Evolutionary conservation across 1,284 basidiomycete genomes (phyloP).

Genomic region (Ganoderma lingzhi): DNA sequence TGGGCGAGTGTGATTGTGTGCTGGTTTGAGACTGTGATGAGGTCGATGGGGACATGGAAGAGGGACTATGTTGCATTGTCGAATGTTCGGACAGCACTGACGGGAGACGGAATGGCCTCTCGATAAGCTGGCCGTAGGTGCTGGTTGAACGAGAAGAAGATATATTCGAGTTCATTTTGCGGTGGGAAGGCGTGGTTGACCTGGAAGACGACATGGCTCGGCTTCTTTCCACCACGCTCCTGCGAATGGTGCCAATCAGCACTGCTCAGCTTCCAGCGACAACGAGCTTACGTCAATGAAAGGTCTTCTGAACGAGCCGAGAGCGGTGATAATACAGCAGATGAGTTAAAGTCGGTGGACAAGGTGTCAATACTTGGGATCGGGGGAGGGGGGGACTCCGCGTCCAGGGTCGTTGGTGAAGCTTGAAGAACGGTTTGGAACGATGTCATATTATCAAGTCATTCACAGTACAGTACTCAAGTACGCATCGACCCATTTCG

Average conservation of each 20-base stretch:
- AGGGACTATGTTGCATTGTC: not conserved
- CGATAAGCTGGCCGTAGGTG: slow-evolving; percentile 31
- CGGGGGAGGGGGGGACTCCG: not conserved
- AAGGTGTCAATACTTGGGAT: not conserved
- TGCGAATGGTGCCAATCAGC: not conserved
- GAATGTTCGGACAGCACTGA: slow-evolving; percentile 12
- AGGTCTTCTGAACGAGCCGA: not conserved
- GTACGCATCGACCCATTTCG: not conserved
- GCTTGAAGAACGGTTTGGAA: no score
- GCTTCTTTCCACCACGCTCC: not conserved
- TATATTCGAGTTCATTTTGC: slow-evolving; percentile 8
- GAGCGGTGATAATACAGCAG: not conserved
- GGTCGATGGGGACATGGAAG: slow-evolving; percentile 39
- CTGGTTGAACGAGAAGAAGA: slow-evolving; percentile 23
- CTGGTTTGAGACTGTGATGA: not conserved
- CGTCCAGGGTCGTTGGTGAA: not conserved
- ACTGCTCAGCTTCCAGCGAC: not conserved
- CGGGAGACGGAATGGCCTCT: slow-evolving; percentile 9
- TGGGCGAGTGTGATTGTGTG: not conserved
- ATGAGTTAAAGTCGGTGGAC: not conserved
- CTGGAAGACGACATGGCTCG: slow-evolving; percentile 1
- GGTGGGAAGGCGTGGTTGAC: slow-evolving; percentile 13
- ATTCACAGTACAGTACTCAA: no score
- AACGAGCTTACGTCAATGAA: not conserved
- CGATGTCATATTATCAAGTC: no score